Percentiles rank a stretch among this genome's conserved stretches.
phyloP scores from a whole-genome alignment of 129 eudicot species.

The Lactuca saligna region DNA sequence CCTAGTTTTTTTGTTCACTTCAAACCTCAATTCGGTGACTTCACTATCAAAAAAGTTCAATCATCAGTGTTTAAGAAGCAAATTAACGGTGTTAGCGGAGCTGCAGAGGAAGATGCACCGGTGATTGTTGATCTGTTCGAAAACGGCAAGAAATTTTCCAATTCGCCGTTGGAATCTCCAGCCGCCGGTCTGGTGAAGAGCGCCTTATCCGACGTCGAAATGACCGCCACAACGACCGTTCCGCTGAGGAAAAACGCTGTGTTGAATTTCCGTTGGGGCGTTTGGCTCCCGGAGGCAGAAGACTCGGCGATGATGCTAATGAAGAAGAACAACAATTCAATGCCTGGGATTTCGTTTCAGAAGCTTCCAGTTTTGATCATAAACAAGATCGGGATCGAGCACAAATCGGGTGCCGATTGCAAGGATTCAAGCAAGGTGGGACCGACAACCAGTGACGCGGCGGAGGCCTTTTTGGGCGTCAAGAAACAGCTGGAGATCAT shows the following conservation, averaged over 20 bases:
- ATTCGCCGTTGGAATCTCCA: conserved; percentile 32
- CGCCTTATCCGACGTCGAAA: conserved; percentile 39
- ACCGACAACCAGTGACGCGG: conserved; percentile 32
- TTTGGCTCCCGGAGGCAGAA: conserved; percentile 48
- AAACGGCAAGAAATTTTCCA: conserved; percentile 31
- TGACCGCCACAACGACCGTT: conserved; percentile 52
- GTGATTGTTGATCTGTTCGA: conserved; percentile 29
- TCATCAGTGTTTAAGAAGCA: conserved; percentile 41
- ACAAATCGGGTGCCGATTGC: conserved; percentile 36
- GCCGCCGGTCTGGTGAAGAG: conserved; percentile 36
- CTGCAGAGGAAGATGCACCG: conserved; percentile 27
- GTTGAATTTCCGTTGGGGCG: conserved; percentile 80
- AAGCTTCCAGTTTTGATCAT: conserved; percentile 59
- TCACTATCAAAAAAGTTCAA: conserved; percentile 53
- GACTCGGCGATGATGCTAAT: conserved; percentile 35
- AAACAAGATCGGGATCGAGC: conserved; percentile 83
- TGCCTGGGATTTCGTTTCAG: conserved; percentile 41
- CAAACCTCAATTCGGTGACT: conserved; percentile 85
- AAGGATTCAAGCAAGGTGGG: conserved; percentile 14
- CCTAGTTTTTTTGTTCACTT: conserved; percentile 68
- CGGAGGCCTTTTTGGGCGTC: conserved; percentile 50
- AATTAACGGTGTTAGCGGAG: conserved; percentile 8
- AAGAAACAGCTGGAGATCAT: conserved; percentile 56
- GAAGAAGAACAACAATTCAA: conserved; percentile 32
- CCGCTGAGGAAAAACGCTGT: conserved; percentile 53